phyloP scores from a whole-genome alignment of 192 early-diverging fungal genomes.

The Podila epigama region DNA sequence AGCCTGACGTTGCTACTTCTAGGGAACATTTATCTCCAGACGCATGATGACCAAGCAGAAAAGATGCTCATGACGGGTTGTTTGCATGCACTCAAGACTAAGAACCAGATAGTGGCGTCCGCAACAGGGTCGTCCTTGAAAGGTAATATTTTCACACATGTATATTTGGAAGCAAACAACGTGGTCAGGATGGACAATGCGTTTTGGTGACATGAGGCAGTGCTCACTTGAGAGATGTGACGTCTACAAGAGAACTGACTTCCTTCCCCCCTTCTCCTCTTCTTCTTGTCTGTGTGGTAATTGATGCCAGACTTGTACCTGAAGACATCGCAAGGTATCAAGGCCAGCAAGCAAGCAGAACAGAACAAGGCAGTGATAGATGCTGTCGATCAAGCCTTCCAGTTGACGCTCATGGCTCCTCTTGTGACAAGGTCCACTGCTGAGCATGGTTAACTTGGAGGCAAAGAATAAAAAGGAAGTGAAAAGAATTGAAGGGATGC shows the following conservation, averaged over 20 bases:
- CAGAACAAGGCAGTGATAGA: conserved; percentile 25
- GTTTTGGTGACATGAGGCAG: neutral
- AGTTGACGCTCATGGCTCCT: conserved; percentile 6
- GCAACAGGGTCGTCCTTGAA: conserved; percentile 37
- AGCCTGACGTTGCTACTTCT: conserved; percentile 44
- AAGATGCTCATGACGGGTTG: conserved; percentile 50
- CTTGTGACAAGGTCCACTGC: neutral
- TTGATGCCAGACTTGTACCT: conserved; percentile 50
- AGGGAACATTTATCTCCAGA: conserved; percentile 44
- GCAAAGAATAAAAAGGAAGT: neutral
- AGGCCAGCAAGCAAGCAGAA: conserved; percentile 43
- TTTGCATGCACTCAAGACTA: conserved; percentile 32
- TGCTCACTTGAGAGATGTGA: neutral
- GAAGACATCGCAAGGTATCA: conserved; percentile 38
- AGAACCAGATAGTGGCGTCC: conserved; percentile 24
- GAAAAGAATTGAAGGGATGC: neutral
- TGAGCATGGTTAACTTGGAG: neutral
- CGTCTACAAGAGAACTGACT: too few relatives aligned
- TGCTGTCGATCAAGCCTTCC: conserved; percentile 15
- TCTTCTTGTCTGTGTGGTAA: too few relatives aligned
- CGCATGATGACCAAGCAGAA: conserved; percentile 56
- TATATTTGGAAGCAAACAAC: too few relatives aligned
- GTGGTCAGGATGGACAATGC: neutral
- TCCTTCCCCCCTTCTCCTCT: too few relatives aligned
- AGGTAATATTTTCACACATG: too few relatives aligned